These are phyloP conservation scores for Sporobolus alterniflorus DNA, from an alignment of 202 grass and related monocot species.

Conservation along the genomic window DNA sequence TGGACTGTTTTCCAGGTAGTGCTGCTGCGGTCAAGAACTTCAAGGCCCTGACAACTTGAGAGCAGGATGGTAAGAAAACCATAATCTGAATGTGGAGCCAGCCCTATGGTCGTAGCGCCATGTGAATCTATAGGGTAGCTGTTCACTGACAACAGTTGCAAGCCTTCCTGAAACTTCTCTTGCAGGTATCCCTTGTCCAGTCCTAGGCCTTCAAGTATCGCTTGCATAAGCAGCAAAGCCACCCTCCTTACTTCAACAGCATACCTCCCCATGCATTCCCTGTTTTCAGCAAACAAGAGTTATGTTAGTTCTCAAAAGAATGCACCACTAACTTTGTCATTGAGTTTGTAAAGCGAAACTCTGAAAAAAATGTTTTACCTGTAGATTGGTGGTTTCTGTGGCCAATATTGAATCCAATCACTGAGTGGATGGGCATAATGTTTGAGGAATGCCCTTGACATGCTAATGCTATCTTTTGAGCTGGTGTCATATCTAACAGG, in stretches of 20 bases:
- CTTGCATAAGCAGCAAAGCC: constrained; percentile 60
- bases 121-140: constrained; percentile 58
- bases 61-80: constrained; percentile 73
- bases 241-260: constrained; percentile 53
- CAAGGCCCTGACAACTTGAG: constrained; percentile 59
- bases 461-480: constrained; percentile 46
- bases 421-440: constrained; percentile 72
- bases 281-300: constrained; percentile 35
- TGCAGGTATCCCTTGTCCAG: constrained; percentile 44
- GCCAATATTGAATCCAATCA: constrained; percentile 72
- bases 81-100: constrained; percentile 75
- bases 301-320: not conserved
- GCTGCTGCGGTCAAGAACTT: constrained; percentile 53
- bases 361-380: constrained; percentile 41
- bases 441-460: constrained; percentile 65
- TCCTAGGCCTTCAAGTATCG: constrained; percentile 68
- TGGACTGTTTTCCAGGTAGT: constrained; percentile 53
- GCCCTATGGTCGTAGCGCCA: constrained; percentile 31
- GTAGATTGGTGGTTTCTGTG: constrained; percentile 52
- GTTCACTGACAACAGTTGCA: constrained; percentile 71
- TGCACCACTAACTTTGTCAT: not conserved
- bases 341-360: not conserved
- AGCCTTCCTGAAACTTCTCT: constrained; percentile 64
- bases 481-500: constrained; percentile 71
- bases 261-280: constrained; percentile 71